phyloP scores from a whole-genome alignment of 805 yeast genomes.

The Wickerhamomyces tratensis region DNA sequence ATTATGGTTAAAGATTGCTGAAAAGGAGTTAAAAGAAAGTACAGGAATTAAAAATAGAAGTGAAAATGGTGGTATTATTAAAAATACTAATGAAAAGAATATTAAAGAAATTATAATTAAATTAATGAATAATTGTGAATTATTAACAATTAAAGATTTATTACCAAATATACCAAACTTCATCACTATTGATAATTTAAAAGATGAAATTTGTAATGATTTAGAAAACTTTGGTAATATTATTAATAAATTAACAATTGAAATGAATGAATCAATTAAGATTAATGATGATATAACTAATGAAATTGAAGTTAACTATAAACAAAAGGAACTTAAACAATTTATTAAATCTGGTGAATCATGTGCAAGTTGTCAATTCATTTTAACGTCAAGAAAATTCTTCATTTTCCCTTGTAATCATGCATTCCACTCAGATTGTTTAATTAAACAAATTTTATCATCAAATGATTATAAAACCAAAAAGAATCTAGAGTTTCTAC shows the following conservation, averaged over 20 bases:
- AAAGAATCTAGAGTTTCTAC: conserved; percentile 46
- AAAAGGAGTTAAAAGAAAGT: conserved; percentile 17
- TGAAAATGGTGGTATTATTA: too few species aligned
- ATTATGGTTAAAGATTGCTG: conserved; percentile 60
- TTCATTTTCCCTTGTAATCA: conserved; percentile 86
- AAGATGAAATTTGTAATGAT: conserved; percentile 75
- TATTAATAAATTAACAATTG: conserved; percentile 56
- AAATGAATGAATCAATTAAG: conserved; percentile 63
- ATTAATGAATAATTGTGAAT: conserved; percentile 33
- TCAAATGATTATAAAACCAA: conserved; percentile 62
- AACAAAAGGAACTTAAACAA: conserved; percentile 44
- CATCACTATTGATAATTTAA: conserved; percentile 70
- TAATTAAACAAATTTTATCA: conserved; percentile 48
- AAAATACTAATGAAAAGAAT: conserved; percentile 17
- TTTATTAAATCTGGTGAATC: conserved; percentile 77
- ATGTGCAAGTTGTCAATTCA: conserved; percentile 61
- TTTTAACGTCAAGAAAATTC: conserved; percentile 65
- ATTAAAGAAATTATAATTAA: conserved; percentile 22
- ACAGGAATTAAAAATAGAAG: conserved; percentile 11
- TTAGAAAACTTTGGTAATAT: conserved; percentile 61
- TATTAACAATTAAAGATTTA: conserved; percentile 67
- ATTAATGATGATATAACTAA: conserved; percentile 50
- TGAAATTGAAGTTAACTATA: conserved; percentile 35
- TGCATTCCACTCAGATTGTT: conserved; percentile 81
- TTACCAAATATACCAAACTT: conserved; percentile 81